Base-by-base conservation (phyloP, 2,329 filamentous ascomycete genomes). In the Aspergillus alliaceus region DNA sequence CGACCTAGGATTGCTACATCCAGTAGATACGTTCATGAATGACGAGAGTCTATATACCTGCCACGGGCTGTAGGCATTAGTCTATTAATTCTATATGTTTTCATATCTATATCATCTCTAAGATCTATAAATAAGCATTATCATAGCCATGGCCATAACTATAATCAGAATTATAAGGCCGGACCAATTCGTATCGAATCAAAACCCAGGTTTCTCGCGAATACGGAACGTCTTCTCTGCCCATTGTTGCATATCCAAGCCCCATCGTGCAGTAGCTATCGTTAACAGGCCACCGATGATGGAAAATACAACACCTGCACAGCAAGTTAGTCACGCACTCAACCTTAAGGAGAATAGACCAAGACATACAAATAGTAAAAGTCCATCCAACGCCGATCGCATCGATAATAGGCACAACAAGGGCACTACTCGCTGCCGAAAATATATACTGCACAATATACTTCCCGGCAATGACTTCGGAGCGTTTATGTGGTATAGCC, bases 331-430 rank as follows among this genome's bases (percentile, higher is more conserved):
- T 50, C n/a, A 57, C 39, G 12, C 12, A 15, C 24, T 18, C 15
- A 22, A 20, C 8, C 14, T 8, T 9, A 86, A 86, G 62, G 57
- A 85, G 4, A 6, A 29, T 6, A 11, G 22, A 22, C 15, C 29
- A 24, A 11, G 29, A 62, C 6, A 83, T 79, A 66, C 82, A 84
- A 56, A 92, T 87, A 0, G 90, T 93, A 56, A 84, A 87, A 69
- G 91, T 91, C 88, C 89, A 92, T 0, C 90, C 91, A 0, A 93
- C 86, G 4, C 91, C 90, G 55, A 93, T 89, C 25, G 74, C 77
- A 57, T 90, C 77, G 29, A 93, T 83, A 9, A 88, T 84, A 0
- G 91, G 91, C 53, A 93, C 77, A 58, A 90, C 89, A 0, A 85
- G 83, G 0, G 88, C 90, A 6, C 85, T 89, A 0, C 84, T 88